Percentiles rank a stretch among this genome's conserved stretches.
Evolutionary conservation across 1,284 basidiomycete species (phyloP).

Genomic region (Vanrija humicola): DNA sequence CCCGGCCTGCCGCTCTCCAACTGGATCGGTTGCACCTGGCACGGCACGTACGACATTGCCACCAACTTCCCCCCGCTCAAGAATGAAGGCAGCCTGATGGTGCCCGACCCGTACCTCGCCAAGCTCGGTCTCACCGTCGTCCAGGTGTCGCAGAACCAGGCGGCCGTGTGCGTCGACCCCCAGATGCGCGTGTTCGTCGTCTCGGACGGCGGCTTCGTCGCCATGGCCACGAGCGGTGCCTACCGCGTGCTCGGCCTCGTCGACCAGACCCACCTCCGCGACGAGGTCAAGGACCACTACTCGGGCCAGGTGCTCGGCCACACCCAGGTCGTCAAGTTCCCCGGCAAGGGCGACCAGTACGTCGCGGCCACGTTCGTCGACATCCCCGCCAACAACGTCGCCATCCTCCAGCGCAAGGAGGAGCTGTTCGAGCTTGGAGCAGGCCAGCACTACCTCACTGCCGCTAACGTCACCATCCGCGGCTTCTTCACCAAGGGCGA

Average conservation of each 20-base stretch:
- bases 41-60: constrained; percentile 9
- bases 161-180: constrained; percentile 15
- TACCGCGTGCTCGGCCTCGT: constrained; percentile 15
- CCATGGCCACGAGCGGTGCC: constrained; percentile 13
- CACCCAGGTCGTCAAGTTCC: constrained; percentile 10
- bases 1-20: constrained; percentile 11
- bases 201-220: constrained; percentile 13
- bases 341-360: constrained; percentile 4
- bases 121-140: constrained; percentile 15
- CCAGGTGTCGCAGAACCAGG: constrained; percentile 18
- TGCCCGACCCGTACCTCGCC: constrained; percentile 6
- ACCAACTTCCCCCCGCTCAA: constrained; percentile 15
- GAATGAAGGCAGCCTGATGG: neutral
- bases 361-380: constrained; percentile 16
- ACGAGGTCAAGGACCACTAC: constrained; percentile 6
- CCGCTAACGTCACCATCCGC: constrained; percentile 6
- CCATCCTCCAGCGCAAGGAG: constrained; percentile 14
- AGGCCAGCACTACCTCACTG: constrained; percentile 16
- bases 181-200: constrained; percentile 16
- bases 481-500: constrained; percentile 12
- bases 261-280: constrained; percentile 14
- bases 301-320: constrained; percentile 7
- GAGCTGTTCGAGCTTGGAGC: constrained; percentile 12
- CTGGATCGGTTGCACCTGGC: constrained; percentile 13
- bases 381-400: constrained; percentile 15